Percentiles rank a stretch among this genome's conserved stretches.
Conservation (phyloP, 192 early-diverging fungal genomes). For the Gonapodya sp. region DNA sequence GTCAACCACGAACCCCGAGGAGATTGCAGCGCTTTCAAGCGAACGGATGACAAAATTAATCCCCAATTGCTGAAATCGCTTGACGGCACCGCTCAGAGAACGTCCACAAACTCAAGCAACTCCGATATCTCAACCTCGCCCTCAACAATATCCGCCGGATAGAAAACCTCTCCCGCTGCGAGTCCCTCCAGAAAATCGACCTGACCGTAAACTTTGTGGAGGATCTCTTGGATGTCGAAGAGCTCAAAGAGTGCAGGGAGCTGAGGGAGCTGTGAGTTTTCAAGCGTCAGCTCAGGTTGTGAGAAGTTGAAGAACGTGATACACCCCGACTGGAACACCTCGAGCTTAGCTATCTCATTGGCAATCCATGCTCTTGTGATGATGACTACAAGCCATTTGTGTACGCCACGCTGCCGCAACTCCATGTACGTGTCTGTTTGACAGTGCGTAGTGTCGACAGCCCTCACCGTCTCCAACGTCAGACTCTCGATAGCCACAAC, state of each 20-base stretch:
- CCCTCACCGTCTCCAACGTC: not conserved
- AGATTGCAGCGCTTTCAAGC: not conserved
- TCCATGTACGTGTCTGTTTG: constrained; percentile 24
- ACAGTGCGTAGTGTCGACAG: not conserved
- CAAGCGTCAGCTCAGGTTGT: too few species aligned
- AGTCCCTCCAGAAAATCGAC: constrained; percentile 42
- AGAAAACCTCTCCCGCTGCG: constrained; percentile 49
- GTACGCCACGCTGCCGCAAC: constrained; percentile 37
- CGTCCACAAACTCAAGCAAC: constrained; percentile 41
- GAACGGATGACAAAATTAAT: constrained; percentile 1
- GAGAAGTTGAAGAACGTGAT: too few species aligned
- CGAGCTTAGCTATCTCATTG: constrained; percentile 42
- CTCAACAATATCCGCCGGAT: constrained; percentile 47
- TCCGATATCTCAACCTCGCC: constrained; percentile 46
- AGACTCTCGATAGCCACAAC: constrained; percentile 38
- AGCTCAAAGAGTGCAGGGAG: constrained; percentile 24
- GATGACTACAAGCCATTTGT: constrained; percentile 45
- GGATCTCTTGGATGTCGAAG: constrained; percentile 34
- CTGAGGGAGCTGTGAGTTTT: constrained; percentile 35
- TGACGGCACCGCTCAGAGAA: constrained; percentile 28
- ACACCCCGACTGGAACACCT: too few species aligned
- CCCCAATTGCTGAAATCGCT: not conserved
- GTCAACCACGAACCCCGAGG: not conserved
- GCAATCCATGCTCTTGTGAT: constrained; percentile 39
- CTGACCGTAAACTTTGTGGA: constrained; percentile 53